These are phyloP conservation scores for Linum tenue DNA, from an alignment of 345 rosid genomes.

Conservation along the genomic window DNA sequence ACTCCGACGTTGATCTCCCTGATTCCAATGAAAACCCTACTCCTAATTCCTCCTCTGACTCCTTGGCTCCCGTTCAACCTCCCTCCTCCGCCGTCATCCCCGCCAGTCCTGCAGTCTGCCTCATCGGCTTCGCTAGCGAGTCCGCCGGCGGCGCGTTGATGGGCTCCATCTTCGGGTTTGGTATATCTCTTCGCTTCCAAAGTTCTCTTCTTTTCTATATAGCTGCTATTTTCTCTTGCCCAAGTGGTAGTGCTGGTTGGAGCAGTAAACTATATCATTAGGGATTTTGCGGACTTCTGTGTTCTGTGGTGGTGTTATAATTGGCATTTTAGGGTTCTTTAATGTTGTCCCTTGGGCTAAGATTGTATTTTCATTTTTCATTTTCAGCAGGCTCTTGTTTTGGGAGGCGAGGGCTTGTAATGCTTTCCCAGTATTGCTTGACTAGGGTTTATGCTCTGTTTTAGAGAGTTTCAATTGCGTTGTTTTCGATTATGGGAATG, in stretches of 20 bases:
- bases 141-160: slow-evolving; percentile 78
- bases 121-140: slow-evolving; percentile 62
- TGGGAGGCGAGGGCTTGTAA: too few relatives aligned
- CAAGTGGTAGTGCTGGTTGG: too few relatives aligned
- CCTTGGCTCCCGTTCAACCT: slow-evolving; percentile 29
- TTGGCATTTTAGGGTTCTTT: background rate
- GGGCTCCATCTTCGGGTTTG: slow-evolving; percentile 84
- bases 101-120: slow-evolving; percentile 32
- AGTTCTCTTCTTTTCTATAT: background rate
- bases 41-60: slow-evolving; percentile 26
- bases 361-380: too few relatives aligned
- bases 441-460: too few relatives aligned
- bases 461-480: too few relatives aligned
- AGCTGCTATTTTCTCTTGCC: background rate
- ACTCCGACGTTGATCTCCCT: slow-evolving; percentile 9
- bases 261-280: too few relatives aligned
- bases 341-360: background rate
- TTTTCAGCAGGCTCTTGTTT: too few relatives aligned
- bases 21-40: slow-evolving; percentile 14
- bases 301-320: background rate
- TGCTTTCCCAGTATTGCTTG: too few relatives aligned
- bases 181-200: slow-evolving; percentile 20
- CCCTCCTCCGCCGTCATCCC: slow-evolving; percentile 29
- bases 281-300: background rate
- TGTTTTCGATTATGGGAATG: too few relatives aligned